phyloP scores from a whole-genome alignment of 2,329 filamentous ascomycete genomes.

The Whalleya microplaca region DNA sequence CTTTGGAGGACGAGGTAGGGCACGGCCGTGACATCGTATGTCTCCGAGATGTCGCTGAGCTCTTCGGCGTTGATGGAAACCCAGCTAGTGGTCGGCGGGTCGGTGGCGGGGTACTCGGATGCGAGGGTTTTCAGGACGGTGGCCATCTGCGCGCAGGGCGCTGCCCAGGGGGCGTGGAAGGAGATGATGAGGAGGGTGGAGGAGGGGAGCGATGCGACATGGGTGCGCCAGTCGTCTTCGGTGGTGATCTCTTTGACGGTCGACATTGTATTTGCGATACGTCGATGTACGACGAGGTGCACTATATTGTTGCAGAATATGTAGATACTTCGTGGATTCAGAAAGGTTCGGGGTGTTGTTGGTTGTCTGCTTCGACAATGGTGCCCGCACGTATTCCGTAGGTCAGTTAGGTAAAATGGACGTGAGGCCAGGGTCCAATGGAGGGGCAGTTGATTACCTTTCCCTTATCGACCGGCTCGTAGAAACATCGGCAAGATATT shows the following conservation, averaged over 20 bases:
- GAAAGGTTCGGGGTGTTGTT: neutral
- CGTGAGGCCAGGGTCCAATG: slow-evolving; percentile 36
- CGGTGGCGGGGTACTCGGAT: slow-evolving; percentile 75
- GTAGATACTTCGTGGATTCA: neutral
- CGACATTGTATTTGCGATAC: slow-evolving; percentile 60
- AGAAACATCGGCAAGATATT: slow-evolving; percentile 27
- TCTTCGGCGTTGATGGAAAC: slow-evolving; percentile 94
- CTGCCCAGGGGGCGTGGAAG: slow-evolving; percentile 96
- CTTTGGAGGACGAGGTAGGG: slow-evolving; percentile 87
- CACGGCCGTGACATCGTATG: slow-evolving; percentile 92
- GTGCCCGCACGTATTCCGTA: no score
- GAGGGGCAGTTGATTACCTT: slow-evolving; percentile 36
- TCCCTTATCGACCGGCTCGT: slow-evolving; percentile 25
- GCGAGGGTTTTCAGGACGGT: slow-evolving; percentile 85
- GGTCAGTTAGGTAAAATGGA: no score
- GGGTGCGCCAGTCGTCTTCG: slow-evolving; percentile 72
- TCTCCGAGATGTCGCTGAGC: slow-evolving; percentile 86
- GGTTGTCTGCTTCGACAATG: neutral
- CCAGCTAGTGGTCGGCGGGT: slow-evolving; percentile 75
- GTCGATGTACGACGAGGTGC: neutral
- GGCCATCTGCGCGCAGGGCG: slow-evolving; percentile 92
- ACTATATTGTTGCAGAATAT: neutral
- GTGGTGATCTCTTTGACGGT: slow-evolving; percentile 77
- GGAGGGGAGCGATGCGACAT: slow-evolving; percentile 67
- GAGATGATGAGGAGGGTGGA: slow-evolving; percentile 81